Base-by-base conservation (phyloP, 2,329 filamentous ascomycete genomes). In the Epichloe elymi region DNA sequence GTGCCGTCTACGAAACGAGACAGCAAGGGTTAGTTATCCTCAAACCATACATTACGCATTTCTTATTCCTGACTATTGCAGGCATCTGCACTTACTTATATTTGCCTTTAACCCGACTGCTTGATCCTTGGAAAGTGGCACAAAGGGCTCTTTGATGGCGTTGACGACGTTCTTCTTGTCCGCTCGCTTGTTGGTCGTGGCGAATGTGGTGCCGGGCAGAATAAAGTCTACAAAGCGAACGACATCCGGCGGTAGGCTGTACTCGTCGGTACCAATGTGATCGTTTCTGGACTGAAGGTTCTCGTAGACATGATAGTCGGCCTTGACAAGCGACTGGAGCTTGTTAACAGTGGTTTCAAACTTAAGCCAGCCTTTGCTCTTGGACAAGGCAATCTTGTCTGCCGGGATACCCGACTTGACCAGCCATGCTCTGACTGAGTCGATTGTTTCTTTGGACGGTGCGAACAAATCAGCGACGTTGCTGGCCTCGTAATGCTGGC, bases 341-440 rank as follows among this genome's bases (percentile, higher is more conserved):
- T 82, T 74, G 37, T 69, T 64, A 3, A 74, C 73, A 5, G 74
- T 74, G 8, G 75, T 75, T 51, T 78, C 70, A 58, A 81, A 79
- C 11, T 69, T 65, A 19, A 80, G 59, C 75, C 77, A 80, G 47
- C 72, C 72, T 49, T 73, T 70, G 30, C 73, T 73, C 41, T 69
- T 67, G 0, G 76, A 76, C 42, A 77, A 70, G 40, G 64, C 65
- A 42, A 82, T 67, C 4, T 75, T 69, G 3, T 66, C 65, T 2
- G 62, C 60, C 17, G 68, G 58, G 42, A 83, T 75, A 6, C 79
- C 80, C 20, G 72, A 70, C 5, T 63, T 60, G 19, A 67, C 61
- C n/a, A 82, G 68, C 79, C 79, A 83, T 8, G 66, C 57, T 57
- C 70, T 70, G 33, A 81, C 74, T 1, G 70, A 63, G 15, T 71